Evolutionary conservation across 106 monocot genomes (phyloP).

Genomic region (Agapanthus africanus): DNA sequence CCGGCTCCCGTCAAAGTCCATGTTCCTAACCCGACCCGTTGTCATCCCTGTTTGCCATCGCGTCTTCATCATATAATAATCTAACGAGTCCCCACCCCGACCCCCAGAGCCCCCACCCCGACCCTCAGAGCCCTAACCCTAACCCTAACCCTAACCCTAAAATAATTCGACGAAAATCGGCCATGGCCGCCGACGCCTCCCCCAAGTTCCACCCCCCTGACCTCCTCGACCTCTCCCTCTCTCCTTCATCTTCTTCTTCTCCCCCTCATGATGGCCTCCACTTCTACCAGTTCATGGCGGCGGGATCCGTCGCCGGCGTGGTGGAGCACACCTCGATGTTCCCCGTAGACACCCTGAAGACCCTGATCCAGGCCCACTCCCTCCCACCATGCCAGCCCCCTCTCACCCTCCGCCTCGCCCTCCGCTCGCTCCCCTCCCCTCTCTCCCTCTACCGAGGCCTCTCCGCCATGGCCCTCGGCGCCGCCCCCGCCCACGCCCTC

Average conservation of each 20-base stretch:
- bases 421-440: constrained; percentile 30
- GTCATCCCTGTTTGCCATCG: no score
- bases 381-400: constrained; percentile 27
- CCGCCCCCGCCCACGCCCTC: constrained; percentile 74
- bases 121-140: no score
- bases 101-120: no score
- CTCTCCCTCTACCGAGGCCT: constrained; percentile 61
- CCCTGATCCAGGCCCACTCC: constrained; percentile 50
- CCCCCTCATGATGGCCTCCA: constrained; percentile 50
- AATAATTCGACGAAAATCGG: neutral
- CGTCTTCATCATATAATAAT: no score
- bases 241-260: no score
- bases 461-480: constrained; percentile 69
- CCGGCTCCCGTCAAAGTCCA: no score
- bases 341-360: constrained; percentile 76
- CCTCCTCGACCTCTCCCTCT: constrained; percentile 24
- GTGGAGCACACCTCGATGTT: constrained; percentile 81
- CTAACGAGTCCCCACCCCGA: no score
- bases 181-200: constrained; percentile 32
- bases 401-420: constrained; percentile 26
- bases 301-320: constrained; percentile 60
- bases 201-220: constrained; percentile 45
- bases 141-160: constrained; percentile 18
- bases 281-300: constrained; percentile 68
- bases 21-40: no score